Evolutionary conservation across 2,329 filamentous ascomycete genomes (phyloP), one percentile per base, ranked within the genome.

Genomic region (Aureobasidium subglaciale): DNA sequence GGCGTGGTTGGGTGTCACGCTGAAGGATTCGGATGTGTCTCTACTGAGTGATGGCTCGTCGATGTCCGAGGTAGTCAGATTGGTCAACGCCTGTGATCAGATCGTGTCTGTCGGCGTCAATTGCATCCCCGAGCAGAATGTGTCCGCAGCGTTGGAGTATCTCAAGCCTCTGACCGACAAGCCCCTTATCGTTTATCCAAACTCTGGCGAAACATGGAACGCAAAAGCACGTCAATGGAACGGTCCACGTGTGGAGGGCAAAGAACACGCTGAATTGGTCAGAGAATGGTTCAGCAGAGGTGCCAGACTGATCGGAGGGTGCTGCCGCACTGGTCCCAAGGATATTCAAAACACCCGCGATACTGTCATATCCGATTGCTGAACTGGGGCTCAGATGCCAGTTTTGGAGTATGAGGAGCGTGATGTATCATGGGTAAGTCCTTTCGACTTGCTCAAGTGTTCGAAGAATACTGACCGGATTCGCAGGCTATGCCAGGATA

Each of bases 191-290:
- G 63, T 67, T 16, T 77, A 77, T 62, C 73, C 75, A 0, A 77
- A 78, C 49, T 75, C 73, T 4, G 75, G 75, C 2, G 75, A 77
- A 62, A 63, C 63, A 24, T 78, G 71, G 68, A 71, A 77, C 63
- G 72, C 73, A 5, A 63, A 62, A 52, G 69, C 63, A 10, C 67
- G 74, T 52, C 63, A 59, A 20, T 70, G 68, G 68, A 57, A 61
- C 37, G 65, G 67, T 8, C 24, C 54, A 24, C 56, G 59, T 18
- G 57, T 61, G 10, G 59, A 60, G 29, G 60, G 62, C 9, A 41
- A 56, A 4, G 58, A 62, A 22, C 59, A 71, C 49, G 61, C 62
- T n/a, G 61, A 62, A 13, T 63, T 66, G 49, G 65, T 67, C 13
- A 59, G 55, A 57, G 63, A 70, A 43, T 72, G 68, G 66, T 62